These are phyloP conservation scores for Glycyrrhiza uralensis DNA, from an alignment of 306 rosid species.

Conservation along the genomic window DNA sequence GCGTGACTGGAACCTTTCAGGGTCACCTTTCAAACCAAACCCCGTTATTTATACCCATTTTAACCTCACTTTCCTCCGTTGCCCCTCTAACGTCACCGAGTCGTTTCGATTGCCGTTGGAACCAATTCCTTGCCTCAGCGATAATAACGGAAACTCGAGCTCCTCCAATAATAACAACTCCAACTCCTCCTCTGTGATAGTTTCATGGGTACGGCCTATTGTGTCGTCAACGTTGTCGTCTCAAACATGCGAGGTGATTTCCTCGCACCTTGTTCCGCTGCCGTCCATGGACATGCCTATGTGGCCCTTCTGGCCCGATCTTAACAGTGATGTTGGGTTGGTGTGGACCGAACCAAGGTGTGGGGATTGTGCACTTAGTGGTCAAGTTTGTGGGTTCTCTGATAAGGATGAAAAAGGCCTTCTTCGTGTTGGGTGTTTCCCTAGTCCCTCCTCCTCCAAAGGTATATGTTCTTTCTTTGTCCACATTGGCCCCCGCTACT, in stretches of 20 bases:
- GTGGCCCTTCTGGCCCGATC: slow-evolving; percentile 5
- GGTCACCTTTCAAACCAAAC: slow-evolving; percentile 27
- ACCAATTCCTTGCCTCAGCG: slow-evolving; percentile 33
- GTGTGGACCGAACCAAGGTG: slow-evolving; percentile 47
- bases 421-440: slow-evolving; percentile 33
- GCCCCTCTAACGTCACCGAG: slow-evolving; percentile 22
- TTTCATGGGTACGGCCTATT: not conserved
- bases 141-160: not conserved
- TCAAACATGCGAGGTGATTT: slow-evolving; percentile 27
- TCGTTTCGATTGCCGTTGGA: not conserved
- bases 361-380: slow-evolving; percentile 18
- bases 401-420: not conserved
- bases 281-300: not conserved
- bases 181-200: not conserved
- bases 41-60: not conserved
- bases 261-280: slow-evolving; percentile 31
- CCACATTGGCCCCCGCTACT: not conserved
- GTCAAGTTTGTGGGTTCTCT: slow-evolving; percentile 40
- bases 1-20: not conserved
- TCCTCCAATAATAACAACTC: not conserved
- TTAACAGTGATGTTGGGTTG: slow-evolving; percentile 24
- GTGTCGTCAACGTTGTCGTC: not conserved
- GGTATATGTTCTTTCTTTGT: slow-evolving; percentile 35
- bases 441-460: not conserved
- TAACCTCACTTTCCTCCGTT: slow-evolving; percentile 39